Conservation (phyloP, 192 early-diverging fungal genomes). For the Podila epicladia region DNA sequence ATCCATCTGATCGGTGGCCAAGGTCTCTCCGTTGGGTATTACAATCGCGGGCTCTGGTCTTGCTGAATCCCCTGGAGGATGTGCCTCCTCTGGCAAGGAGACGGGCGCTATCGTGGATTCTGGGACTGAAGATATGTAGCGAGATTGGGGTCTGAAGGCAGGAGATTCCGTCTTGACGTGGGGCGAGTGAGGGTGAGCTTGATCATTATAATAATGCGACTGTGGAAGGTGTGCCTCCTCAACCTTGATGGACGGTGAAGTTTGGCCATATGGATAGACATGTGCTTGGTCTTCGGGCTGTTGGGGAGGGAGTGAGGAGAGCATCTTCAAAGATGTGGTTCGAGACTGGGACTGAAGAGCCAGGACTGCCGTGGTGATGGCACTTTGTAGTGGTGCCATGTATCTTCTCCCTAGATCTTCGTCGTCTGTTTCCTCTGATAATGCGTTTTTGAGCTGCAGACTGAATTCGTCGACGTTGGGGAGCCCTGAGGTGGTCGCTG, state of each 20-base stretch:
- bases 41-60: conserved; percentile 28
- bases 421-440: conserved; percentile 44
- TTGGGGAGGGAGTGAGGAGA: background rate
- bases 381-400: conserved; percentile 35
- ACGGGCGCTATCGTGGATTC: too few species aligned
- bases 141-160: background rate
- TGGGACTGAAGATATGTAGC: too few species aligned
- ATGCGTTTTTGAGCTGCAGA: conserved; percentile 15
- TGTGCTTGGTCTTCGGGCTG: background rate
- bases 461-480: conserved; percentile 24
- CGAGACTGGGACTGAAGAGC: conserved; percentile 26
- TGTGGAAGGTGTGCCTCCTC: background rate
- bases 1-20: conserved; percentile 52
- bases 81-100: too few species aligned
- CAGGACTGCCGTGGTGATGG: conserved; percentile 28
- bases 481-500: conserved; percentile 27
- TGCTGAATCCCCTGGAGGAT: background rate
- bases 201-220: too few species aligned
- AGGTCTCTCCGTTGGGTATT: conserved; percentile 46
- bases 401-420: conserved; percentile 29
- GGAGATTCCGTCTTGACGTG: background rate
- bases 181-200: background rate
- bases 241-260: background rate
- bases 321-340: too few species aligned
- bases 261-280: background rate